Evolutionary conservation across 2,329 filamentous ascomycete genomes (phyloP).

Genomic region (Apiospora kogelbergensis): DNA sequence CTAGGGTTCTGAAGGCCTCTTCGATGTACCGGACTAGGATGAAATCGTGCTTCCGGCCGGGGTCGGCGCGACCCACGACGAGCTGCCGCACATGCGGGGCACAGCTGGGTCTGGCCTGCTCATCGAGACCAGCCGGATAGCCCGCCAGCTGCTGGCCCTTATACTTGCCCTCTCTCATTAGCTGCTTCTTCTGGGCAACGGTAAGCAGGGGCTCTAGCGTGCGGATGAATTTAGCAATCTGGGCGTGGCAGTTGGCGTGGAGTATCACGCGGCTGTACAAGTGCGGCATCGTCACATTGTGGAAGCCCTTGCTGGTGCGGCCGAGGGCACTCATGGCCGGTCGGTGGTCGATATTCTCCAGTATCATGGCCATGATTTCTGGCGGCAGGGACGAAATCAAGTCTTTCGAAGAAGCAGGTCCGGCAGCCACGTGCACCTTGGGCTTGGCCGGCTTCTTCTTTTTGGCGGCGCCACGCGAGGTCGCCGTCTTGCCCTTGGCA

Average conservation of each 20-base stretch:
- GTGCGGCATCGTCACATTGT: no score
- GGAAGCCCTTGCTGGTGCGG: no score
- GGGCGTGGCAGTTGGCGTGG: conserved; percentile 11
- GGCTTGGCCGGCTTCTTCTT: no score
- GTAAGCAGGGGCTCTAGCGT: no score
- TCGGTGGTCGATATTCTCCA: background rate
- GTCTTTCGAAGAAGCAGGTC: background rate
- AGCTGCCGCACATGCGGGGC: conserved; percentile 10
- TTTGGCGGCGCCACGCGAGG: background rate
- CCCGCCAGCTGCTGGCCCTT: conserved; percentile 10
- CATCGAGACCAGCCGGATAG: conserved; percentile 3
- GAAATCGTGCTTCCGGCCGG: conserved; percentile 12
- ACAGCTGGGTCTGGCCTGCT: conserved; percentile 11
- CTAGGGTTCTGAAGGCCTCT: conserved; percentile 11
- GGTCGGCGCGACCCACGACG: conserved; percentile 3
- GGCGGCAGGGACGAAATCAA: background rate
- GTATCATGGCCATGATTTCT: conserved; percentile 12
- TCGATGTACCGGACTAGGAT: conserved; percentile 13
- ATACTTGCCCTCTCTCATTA: no score
- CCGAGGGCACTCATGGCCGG: no score
- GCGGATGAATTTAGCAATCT: background rate
- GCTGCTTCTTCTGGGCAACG: no score
- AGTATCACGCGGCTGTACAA: background rate
- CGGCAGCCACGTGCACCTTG: no score
- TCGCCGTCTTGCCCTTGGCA: background rate